phyloP scores from a whole-genome alignment of 768 basidiomycete species.

The Tephrocybe rancida region DNA sequence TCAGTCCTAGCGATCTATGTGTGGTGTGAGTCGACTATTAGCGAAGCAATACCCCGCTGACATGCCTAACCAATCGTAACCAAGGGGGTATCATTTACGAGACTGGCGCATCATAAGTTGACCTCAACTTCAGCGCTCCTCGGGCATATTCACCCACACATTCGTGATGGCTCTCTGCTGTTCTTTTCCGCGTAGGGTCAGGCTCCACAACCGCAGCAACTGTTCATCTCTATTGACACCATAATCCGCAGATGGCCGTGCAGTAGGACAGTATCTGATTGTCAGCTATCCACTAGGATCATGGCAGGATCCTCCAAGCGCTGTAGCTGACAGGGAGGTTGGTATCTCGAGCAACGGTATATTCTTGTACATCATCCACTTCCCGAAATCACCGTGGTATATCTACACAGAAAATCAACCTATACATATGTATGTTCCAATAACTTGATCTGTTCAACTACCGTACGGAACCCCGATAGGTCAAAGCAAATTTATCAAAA shows the following conservation, averaged over 20 bases:
- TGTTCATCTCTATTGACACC: constrained; percentile 68
- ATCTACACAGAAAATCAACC: too few species aligned
- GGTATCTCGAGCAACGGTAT: constrained; percentile 36
- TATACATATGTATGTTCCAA: too few species aligned
- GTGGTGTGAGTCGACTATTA: constrained; percentile 48
- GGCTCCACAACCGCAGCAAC: constrained; percentile 67
- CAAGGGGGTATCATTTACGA: constrained; percentile 58
- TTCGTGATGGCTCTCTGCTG: constrained; percentile 66
- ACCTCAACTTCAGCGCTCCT: constrained; percentile 68
- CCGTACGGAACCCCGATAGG: too few species aligned
- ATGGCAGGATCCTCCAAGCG: constrained; percentile 49
- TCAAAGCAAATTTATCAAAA: too few species aligned
- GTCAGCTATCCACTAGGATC: constrained; percentile 60
- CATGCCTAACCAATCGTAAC: constrained; percentile 50
- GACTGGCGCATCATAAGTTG: constrained; percentile 66
- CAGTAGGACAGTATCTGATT: constrained; percentile 63
- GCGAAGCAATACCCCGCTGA: too few species aligned
- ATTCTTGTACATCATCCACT: constrained; percentile 52
- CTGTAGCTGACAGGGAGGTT: constrained; percentile 35
- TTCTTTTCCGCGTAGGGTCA: constrained; percentile 64
- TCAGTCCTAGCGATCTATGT: constrained; percentile 65
- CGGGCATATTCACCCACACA: constrained; percentile 74
- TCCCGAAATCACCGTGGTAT: constrained; percentile 53
- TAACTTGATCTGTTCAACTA: too few species aligned
- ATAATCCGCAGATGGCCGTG: constrained; percentile 45